Evolutionary conservation across 192 early-diverging fungal genomes (phyloP).

Genomic region (Dissophora ornata): DNA sequence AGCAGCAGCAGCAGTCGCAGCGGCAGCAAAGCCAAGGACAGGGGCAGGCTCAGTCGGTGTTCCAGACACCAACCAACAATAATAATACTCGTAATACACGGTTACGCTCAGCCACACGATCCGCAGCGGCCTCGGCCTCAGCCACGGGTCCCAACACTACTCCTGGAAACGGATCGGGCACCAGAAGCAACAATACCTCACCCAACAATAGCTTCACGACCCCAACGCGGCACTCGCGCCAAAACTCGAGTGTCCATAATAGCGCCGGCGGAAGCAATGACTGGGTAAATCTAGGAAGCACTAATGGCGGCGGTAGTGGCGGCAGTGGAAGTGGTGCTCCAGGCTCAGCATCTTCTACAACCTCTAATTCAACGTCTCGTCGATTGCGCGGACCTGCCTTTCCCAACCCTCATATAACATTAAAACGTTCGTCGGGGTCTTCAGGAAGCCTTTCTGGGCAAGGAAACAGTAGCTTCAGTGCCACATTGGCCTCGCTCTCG

Average conservation of each 20-base stretch:
- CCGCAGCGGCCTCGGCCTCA: background rate
- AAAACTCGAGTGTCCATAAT: background rate
- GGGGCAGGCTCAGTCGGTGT: no score
- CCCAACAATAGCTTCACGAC: constrained; percentile 33
- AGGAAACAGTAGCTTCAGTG: constrained; percentile 12
- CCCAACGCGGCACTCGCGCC: constrained; percentile 20
- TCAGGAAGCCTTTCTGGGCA: constrained; percentile 21
- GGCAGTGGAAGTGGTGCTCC: constrained; percentile 1
- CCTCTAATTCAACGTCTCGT: constrained; percentile 14
- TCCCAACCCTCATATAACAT: constrained; percentile 21
- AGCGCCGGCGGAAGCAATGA: constrained; percentile 1
- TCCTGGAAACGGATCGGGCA: background rate
- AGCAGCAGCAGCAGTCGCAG: no score
- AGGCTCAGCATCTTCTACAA: constrained; percentile 29
- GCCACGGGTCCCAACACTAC: background rate
- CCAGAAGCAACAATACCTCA: constrained; percentile 9
- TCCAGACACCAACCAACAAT: constrained; percentile 10
- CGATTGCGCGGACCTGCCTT: constrained; percentile 30
- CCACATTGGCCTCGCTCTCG: constrained; percentile 10
- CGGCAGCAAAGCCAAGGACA: no score
- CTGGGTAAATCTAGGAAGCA: constrained; percentile 2
- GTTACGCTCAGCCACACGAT: constrained; percentile 7
- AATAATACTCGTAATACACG: constrained; percentile 9
- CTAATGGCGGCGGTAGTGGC: constrained; percentile 10
- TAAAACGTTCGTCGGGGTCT: constrained; percentile 16